Evolutionary conservation across 257 asterid genomes (phyloP), one percentile per base, ranked within the genome.

Genomic region (Anisodus tanguticus): DNA sequence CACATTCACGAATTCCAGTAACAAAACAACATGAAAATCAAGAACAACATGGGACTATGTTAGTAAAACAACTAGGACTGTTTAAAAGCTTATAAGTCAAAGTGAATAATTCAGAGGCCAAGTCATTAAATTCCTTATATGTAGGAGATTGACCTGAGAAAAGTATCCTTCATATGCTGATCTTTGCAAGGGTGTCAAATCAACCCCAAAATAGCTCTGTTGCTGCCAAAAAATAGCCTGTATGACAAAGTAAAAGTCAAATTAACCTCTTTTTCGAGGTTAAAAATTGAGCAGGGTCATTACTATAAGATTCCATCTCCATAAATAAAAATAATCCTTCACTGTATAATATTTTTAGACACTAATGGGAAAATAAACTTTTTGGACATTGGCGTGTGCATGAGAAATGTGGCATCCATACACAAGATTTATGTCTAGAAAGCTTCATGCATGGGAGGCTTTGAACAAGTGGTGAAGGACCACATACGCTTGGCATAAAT

Each of bases 211-310:
- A 86, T 93, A 97, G 85, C 92, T 94, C 86, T 94, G 95, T 87
- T 97, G 99, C 91, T 95, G 99, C 99, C 99, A 97, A 88, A 97
- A 97, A 83, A 97, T 92, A 87, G 98, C 98, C 99, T 97, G 91
- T 19, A 89, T 68, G 62, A 86, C 81, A 90, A 86, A 60, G 58
- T 81, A 84, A 84, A 63, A 85, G 85, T 55, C 86, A 86, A 4
- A 71, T 81, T 83, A 69, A 84, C 57, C 69, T 19, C 74, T 49
- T 68, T 22, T 22, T 2, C 63, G 26, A 8, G 81, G 26, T 22
- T 31, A 31, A 31, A 31, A 76, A 51, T 26, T 76, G 22, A 76
- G n/a, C 5, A 76, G 5, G 6, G 51, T 76, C 59, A 22, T 26
- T 11, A 12, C 39, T 11, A 53, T 49, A 51, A 49, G 47, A 51